Evolutionary conservation across 2,329 filamentous ascomycete species (phyloP), one percentile per base, ranked within the genome.

Genomic region (Colletotrichum sansevieriae): DNA sequence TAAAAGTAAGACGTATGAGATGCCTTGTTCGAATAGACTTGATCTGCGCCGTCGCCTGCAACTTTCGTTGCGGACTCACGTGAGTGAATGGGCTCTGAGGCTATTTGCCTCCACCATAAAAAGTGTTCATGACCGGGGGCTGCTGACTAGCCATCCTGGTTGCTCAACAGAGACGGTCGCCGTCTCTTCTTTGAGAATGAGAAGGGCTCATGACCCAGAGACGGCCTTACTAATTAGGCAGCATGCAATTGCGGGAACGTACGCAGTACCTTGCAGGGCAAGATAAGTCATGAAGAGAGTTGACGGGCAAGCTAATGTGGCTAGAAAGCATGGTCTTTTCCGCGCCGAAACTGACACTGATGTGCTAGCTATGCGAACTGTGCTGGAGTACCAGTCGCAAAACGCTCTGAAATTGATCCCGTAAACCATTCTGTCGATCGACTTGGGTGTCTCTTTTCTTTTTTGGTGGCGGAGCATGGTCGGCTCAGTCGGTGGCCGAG

Each of bases 251-350:
- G 33, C 35, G 35, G 25, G 22, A 39, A 46, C 59, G 44, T 64
- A 64, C 52, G 44, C 29, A 43, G 51, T 71, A 51, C 68, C 44
- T 69, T 69, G 56, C 65, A 71, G 55, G 37, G n/a, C 12, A 39
- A 63, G 43, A 18, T 13, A 5, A n/a, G 15, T 51, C 13, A 22
- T 20, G 22, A 49, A 62, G 43, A 52, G 51, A 47, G 56, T 70
- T 56, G 69, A 63, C 66, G 62, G 69, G 66, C 58, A 66, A 39
- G 69, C 69, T 70, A 71, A 70, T 62, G 66, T 71, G 35, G 49
- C 68, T 61, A 62, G 62, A 63, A 44, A 61, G 60, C 35, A 52
- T 68, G 56, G 59, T 35, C 37, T 61, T 47, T 64, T 64, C 61
- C 59, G 47, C 65, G 29, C 51, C 22, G 37, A 29, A 37, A 54